Evolutionary conservation across 2,329 filamentous ascomycete genomes (phyloP), one percentile per base, ranked within the genome.

Genomic region (Sclerotiophoma versabilis): DNA sequence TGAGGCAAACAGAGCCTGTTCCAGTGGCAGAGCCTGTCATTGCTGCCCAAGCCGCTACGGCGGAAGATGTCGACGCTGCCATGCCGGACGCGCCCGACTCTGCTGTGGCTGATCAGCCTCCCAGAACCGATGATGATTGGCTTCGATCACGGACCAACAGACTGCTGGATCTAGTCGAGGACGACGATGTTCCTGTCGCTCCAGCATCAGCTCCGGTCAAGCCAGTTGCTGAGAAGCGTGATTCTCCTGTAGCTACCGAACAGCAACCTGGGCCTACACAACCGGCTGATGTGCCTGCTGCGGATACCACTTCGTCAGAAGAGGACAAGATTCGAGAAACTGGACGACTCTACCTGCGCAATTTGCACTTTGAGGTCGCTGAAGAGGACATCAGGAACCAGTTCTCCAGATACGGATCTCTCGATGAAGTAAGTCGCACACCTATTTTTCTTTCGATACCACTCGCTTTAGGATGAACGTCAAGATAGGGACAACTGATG

Each of bases 401-500:
- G 41, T 96, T 98, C 69, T 79, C 81, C 38, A 80, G 82, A 22
- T 93, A 88, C 73, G 93, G 93, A 30, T 80, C 83, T 50, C 77
- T 97, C 39, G 85, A 93, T 83, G 93, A 98, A 88, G 95, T 98
- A 87, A 83, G 91, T 34, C 14, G 2, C 22, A 49, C 37, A 41
- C 63, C 49, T 60, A 62, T 53, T 50, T 65, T 60, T 62, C 53
- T 50, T 65, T 64, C 32, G 49, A 58, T 56, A 43, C 58, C 38
- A 52, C 45, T 47, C 42, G 56, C 57, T 63, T 57, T 77, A 84
- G 93, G 95, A 98, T 98, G 93, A 98, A 91, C 81, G 60, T 85
- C 90, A 71, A 87, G 95, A 98, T 98, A 98, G 95, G 95, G 95
- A 98, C 95, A 98, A 87, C 93, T 92, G 90, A 97, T 93, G 90